These are phyloP conservation scores for Monosporascus sp. DNA, from an alignment of 2,329 filamentous ascomycete species.

Conservation along the genomic window DNA sequence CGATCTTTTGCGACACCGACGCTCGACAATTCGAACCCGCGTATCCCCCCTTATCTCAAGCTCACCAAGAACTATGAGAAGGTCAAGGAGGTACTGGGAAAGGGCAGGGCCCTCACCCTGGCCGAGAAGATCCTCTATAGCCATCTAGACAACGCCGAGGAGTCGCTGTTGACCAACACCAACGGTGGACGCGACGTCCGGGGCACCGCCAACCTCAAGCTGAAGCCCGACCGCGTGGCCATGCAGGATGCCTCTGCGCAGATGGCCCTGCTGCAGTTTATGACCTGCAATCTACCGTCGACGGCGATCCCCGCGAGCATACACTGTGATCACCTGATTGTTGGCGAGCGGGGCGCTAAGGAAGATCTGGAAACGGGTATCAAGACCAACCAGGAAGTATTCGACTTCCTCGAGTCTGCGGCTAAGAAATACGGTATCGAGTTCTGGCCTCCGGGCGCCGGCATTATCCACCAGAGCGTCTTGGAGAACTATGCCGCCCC, in stretches of 20 bases:
- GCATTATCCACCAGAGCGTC: slow-evolving; percentile 96
- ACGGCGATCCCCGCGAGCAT: slow-evolving; percentile 96
- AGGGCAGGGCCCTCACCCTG: slow-evolving; percentile 64
- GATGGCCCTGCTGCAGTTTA: slow-evolving; percentile 98
- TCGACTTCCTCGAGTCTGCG: slow-evolving; percentile 93
- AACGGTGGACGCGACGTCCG: slow-evolving; percentile 79
- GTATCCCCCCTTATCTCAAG: slow-evolving; percentile 65
- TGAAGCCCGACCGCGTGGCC: slow-evolving; percentile 94
- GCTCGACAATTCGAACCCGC: slow-evolving; percentile 33
- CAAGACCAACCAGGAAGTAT: slow-evolving; percentile 90
- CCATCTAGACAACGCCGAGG: slow-evolving; percentile 84
- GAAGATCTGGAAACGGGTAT: slow-evolving; percentile 82
- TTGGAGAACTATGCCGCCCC: slow-evolving; percentile 97
- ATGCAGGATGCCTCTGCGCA: slow-evolving; percentile 99
- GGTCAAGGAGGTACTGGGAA: slow-evolving; percentile 51
- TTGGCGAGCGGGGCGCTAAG: slow-evolving; percentile 85
- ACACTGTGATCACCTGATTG: slow-evolving; percentile 98
- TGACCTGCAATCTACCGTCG: slow-evolving; percentile 84
- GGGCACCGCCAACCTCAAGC: slow-evolving; percentile 86
- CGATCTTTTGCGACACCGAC: slow-evolving; percentile 29
- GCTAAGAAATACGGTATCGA: slow-evolving; percentile 89
- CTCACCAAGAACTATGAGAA: slow-evolving; percentile 56
- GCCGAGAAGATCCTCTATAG: slow-evolving; percentile 98
- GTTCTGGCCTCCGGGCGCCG: slow-evolving; percentile 90
- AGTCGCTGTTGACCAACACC: slow-evolving; percentile 77